phyloP scores from a whole-genome alignment of 2,329 filamentous ascomycete species.

The Calonectria multiphialidica region DNA sequence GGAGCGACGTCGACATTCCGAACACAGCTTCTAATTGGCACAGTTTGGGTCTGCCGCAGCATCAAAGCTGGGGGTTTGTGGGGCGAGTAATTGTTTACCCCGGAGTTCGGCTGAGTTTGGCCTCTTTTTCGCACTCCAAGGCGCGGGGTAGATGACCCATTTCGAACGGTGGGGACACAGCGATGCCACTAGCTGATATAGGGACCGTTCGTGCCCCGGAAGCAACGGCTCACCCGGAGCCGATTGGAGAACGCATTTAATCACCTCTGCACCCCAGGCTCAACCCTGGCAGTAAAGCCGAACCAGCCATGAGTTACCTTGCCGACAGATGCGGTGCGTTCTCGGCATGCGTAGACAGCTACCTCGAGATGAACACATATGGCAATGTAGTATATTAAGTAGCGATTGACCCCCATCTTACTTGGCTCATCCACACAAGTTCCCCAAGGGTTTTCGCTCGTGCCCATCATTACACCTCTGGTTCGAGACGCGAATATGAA shows the following conservation, averaged over 20 bases:
- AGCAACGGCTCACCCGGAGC: slow-evolving; percentile 5
- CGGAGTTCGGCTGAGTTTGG: neutral
- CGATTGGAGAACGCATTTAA: slow-evolving; percentile 14
- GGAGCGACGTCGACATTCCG: neutral
- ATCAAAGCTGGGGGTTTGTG: neutral
- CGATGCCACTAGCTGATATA: neutral
- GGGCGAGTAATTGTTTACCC: neutral
- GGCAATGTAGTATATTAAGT: neutral
- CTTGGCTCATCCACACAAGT: neutral
- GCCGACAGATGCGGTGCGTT: no score
- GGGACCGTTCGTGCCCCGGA: neutral
- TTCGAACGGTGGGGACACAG: neutral
- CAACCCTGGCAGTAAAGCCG: slow-evolving; percentile 9
- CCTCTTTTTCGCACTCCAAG: neutral
- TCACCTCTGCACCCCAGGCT: neutral
- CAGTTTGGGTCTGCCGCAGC: neutral
- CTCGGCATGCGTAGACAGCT: neutral
- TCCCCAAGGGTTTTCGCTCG: neutral
- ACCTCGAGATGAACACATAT: neutral
- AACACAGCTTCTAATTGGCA: no score
- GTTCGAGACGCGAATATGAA: neutral
- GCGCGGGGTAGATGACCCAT: neutral
- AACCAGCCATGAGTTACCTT: neutral
- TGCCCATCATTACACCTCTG: neutral
- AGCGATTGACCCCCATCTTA: neutral